Conservation (phyloP, 768 basidiomycete species). For the Auricularia cornea region DNA sequence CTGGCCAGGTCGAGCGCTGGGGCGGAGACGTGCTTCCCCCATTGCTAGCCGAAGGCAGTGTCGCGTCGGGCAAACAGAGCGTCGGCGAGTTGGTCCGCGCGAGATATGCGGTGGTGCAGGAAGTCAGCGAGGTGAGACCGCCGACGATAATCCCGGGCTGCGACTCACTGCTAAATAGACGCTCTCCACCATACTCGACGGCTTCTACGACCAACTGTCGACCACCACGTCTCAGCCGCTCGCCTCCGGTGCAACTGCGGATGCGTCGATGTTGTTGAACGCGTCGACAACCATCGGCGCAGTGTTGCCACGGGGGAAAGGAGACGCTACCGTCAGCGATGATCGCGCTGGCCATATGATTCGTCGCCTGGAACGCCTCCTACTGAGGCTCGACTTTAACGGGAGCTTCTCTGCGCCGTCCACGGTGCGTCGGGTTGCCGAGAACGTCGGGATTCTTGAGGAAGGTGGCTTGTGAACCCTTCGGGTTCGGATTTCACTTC, state of each 20-base stretch:
- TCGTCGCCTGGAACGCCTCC: conserved; percentile 71
- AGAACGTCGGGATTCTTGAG: not conserved
- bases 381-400: conserved; percentile 81
- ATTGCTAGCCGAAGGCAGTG: conserved; percentile 70
- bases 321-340: conserved; percentile 30
- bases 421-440: not conserved
- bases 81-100: conserved; percentile 70
- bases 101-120: conserved; percentile 56
- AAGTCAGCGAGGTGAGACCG: conserved; percentile 63
- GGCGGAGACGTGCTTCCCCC: conserved; percentile 85
- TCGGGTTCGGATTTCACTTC: not conserved
- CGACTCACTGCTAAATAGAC: conserved; percentile 34
- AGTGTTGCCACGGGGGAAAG: conserved; percentile 38
- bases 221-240: conserved; percentile 69
- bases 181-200: conserved; percentile 54
- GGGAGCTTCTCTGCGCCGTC: conserved; percentile 47
- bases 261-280: conserved; percentile 58
- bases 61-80: conserved; percentile 43
- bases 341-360: conserved; percentile 63
- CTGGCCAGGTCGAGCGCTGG: conserved; percentile 86
- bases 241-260: conserved; percentile 43
- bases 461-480: not conserved
- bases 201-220: conserved; percentile 77
- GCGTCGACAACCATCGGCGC: conserved; percentile 42
- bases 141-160: not conserved